A percentile compares a stretch with the other conserved stretches of the same genome.
Conservation (phyloP, 441 rosid species). For the Dalechampia spathulata region DNA sequence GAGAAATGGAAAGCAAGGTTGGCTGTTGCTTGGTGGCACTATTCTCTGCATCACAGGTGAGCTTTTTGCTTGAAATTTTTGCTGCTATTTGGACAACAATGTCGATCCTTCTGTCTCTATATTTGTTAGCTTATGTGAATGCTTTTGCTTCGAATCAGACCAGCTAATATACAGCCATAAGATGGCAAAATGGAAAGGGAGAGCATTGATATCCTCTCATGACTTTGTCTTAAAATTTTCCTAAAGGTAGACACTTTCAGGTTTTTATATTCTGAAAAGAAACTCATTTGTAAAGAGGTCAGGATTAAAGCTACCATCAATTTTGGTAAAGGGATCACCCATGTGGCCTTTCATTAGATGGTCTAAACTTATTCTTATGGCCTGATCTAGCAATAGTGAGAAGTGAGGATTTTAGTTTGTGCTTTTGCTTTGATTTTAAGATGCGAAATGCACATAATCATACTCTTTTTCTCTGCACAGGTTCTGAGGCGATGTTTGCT, state of each 20-base stretch:
- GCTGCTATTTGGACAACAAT: neutral
- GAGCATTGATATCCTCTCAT: neutral
- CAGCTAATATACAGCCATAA: neutral
- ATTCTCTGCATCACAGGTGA: slow-evolving; percentile 62
- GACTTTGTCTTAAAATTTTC: neutral
- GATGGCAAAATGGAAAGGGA: too few species aligned
- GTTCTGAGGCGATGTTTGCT: slow-evolving; percentile 67
- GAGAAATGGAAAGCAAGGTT: slow-evolving; percentile 54
- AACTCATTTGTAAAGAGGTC: neutral
- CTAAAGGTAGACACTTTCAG: neutral
- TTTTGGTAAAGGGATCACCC: neutral
- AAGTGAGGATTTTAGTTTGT: neutral
- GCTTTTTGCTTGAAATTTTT: slow-evolving; percentile 7
- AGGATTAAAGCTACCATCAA: neutral
- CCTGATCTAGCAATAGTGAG: neutral
- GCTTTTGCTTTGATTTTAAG: neutral
- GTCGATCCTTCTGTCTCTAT: neutral
- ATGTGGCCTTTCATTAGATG: neutral
- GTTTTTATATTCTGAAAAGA: neutral
- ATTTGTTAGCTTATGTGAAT: neutral
- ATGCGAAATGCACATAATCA: neutral
- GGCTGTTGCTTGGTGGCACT: slow-evolving; percentile 59
- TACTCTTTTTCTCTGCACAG: slow-evolving; percentile 19
- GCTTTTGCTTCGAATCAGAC: neutral
- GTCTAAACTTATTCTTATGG: neutral